Base-by-base conservation (phyloP, 768 basidiomycete genomes). In the Macrolepiota fuliginosa region DNA sequence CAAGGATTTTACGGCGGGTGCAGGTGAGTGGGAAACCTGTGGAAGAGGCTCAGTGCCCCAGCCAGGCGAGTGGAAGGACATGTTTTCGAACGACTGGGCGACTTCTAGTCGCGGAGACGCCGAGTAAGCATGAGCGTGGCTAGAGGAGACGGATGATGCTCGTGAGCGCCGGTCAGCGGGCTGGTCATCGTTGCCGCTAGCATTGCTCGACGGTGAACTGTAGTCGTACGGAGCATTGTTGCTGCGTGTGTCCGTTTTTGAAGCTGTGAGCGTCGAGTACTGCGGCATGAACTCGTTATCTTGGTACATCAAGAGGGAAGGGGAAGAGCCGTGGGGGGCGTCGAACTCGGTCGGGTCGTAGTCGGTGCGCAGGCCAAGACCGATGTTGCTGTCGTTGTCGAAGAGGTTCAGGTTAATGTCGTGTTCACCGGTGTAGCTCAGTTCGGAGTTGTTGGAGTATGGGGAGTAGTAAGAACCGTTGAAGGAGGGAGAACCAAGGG, bases 301-400 rank as follows among this genome's bases (percentile, higher is more conserved):
- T 71, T 75, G 76, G 71, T 88, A 86, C 75, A 89, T 83, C 66
- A 91, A 79, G 11, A 86, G 79, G 24, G 74, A 74, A 49, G 71
- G 69, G 49, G 71, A 69, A 27, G 71, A 67, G 35, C 80, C 74
- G 61, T 78, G 71, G 19, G 88, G 86, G 4, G 75, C 68, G 74
- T 92, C 91, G 78, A 84, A 92, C 59, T 91, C 87, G 29, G 82
- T 72, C 3, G 91, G 90, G 70, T 92, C 85, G 81, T 92, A 92
- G 32, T 85, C 87, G 56, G 69, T 72, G 73, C 67, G 63, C 69
- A 68, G 69, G 58, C 66, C 58, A 71, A 69, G 65, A 72, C 71
- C 64, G 64, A 70, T 50, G 72, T 72, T 61, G 60, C 27, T 73
- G 42, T 82, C 78, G 58, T 81, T 81, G 32, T 76, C 77, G 42